Percentiles rank a stretch among this genome's conserved stretches.
Conservation (phyloP, 1,284 basidiomycete species). For the Thecaphora thlaspeos region DNA sequence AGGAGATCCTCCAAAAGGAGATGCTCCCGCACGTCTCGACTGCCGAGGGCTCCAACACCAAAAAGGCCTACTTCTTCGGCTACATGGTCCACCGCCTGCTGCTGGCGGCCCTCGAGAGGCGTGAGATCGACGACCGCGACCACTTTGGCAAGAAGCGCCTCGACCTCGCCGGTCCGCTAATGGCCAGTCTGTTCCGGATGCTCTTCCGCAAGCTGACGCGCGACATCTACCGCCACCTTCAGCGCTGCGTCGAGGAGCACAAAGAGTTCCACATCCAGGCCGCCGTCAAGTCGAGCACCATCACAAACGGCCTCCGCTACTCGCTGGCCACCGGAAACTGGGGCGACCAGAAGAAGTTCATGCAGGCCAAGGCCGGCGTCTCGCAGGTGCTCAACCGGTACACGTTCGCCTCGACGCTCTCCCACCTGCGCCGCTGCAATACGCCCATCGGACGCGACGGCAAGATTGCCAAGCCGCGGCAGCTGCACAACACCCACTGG, state of each 20-base stretch:
- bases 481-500: conserved; percentile 98
- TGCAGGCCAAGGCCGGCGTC: conserved; percentile 93
- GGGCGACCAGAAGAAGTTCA: conserved; percentile 96
- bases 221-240: conserved; percentile 91
- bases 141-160: conserved; percentile 99
- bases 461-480: conserved; percentile 96
- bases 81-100: conserved; percentile 96
- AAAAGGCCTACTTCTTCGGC: conserved; percentile 95
- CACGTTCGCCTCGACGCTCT: conserved; percentile 93
- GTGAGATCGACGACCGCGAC: conserved; percentile 96
- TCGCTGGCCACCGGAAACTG: conserved; percentile 98
- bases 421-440: conserved; percentile 99
- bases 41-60: conserved; percentile 80
- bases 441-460: conserved; percentile 99
- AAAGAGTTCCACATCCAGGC: conserved; percentile 94
- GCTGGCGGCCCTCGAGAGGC: conserved; percentile 93
- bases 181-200: conserved; percentile 93
- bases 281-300: conserved; percentile 88
- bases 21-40: conserved; percentile 96
- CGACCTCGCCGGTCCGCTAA: conserved; percentile 92
- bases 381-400: conserved; percentile 95
- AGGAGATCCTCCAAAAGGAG: conserved; percentile 99
- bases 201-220: conserved; percentile 98
- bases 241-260: conserved; percentile 96
- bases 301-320: conserved; percentile 97